Base-by-base conservation (phyloP, 805 yeast genomes). In the Sugiyamaella chiloensis region DNA sequence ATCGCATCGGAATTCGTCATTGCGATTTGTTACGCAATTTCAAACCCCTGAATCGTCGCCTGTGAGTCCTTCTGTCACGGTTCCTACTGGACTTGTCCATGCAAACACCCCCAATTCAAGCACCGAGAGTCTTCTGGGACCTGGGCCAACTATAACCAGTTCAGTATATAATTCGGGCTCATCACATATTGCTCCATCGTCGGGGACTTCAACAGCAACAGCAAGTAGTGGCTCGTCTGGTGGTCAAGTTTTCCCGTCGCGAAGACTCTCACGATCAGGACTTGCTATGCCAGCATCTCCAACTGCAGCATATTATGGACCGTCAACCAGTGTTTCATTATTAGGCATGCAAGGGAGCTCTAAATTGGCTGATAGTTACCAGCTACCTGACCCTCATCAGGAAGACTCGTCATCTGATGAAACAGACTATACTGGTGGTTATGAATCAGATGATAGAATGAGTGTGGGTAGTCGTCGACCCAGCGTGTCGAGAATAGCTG, bases 21-120 rank as follows among this genome's bases (percentile, higher is more conserved):
- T 53, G 31, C 50, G 46, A 27, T 53, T 51, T 26, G 57, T 51
- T 5, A 40, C 51, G 2, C 40, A 46, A 5, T 29, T 40, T 14
- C 54, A 44, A 26, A 52, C 57, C 19, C 57, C 57, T 14, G 57
- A 54, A 32, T 46, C 55, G 26, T 54, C 57, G 27, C 55, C 57
- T 9, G 32, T 52, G 5, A 48, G 48, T 35, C 52, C 55, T n/a
- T 42, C 53, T 8, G 46, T 47, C 7, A 9, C 9, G 12, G 46
- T 47, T 12, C 51, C 51, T 32, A 23, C 16, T 4, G 8, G 21
- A 11, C 7, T 34, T 6, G 6, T 24, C 4, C 35, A 35, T 9
- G n/a, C 26, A n/a, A 23, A 14, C 16, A 36, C 29, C 2, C 36
- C 47, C 4, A 19, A 19, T 34, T 14, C 37, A 9, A 19, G 37